These are phyloP conservation scores for Oryza rufipogon DNA, from an alignment of 176 grass and related monocot genomes.

Conservation along the genomic window DNA sequence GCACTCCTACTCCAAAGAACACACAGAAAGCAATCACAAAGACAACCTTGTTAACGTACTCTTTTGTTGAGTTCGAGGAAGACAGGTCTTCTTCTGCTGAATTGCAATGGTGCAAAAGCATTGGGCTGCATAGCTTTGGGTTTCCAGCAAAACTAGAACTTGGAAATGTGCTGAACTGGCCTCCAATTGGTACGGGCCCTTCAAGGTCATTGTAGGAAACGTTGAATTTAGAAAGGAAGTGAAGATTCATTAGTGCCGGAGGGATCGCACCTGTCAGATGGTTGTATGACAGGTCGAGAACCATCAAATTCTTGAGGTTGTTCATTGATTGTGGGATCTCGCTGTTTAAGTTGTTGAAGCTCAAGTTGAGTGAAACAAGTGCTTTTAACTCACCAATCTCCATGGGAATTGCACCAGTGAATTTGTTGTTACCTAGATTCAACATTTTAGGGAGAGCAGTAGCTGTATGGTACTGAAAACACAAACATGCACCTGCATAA, in stretches of 20 bases:
- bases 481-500: not conserved
- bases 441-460: not conserved
- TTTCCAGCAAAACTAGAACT: conserved; percentile 43
- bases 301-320: conserved; percentile 40
- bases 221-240: not conserved
- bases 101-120: conserved; percentile 20
- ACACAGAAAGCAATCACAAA: conserved; percentile 28
- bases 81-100: not conserved
- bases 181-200: conserved; percentile 32
- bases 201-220: conserved; percentile 37
- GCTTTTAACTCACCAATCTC: conserved; percentile 31
- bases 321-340: conserved; percentile 16
- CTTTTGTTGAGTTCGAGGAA: not conserved
- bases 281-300: conserved; percentile 40
- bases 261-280: conserved; percentile 25
- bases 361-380: conserved; percentile 23
- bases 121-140: conserved; percentile 46
- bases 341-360: conserved; percentile 35
- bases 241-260: not conserved
- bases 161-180: conserved; percentile 47
- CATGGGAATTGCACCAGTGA: conserved; percentile 7
- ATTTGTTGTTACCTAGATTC: not conserved
- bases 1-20: conserved; percentile 43
- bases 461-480: not conserved
- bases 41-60: not conserved